Evolutionary conservation across 306 rosid species (phyloP), one percentile per base, ranked within the genome.

Genomic region (Nissolia schottii): DNA sequence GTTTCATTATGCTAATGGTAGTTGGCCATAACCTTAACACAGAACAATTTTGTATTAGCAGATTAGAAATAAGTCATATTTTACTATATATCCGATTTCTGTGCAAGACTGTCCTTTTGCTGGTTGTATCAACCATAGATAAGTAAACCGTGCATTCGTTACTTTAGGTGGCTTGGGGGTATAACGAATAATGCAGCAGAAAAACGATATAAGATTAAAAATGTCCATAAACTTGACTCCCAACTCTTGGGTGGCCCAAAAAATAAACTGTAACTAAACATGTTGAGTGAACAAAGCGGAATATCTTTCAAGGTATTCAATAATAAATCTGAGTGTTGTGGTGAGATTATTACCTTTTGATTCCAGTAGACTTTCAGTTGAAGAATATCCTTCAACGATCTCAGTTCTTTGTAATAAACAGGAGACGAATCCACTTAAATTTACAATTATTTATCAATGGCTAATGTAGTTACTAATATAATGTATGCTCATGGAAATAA

Each of bases 371-470:
- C 73, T 76, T 68, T 29, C 50, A 76, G 40, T 15, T 11, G 51
- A 60, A n/a, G 12, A 29, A 51, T 13, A 16, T 38, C 18, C 12
- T 75, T 78, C 65, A 70, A 70, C 46, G 37, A 69, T 62, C 31
- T 23, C 29, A 37, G 12, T 16, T 32, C 13, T 49, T 57, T 12
- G 15, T 19, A 24, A 49, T 50, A 38, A 48, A 29, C 75, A 3
- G 46, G 58, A 20, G 22, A 25, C 6, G 20, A 34, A 22, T 49
- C 61, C 41, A 20, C 41, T 46, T 16, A 40, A 55, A 74, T 67
- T 46, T 70, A 58, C 43, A 67, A 50, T 73, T 40, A 79, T 73
- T 73, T 60, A 25, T 48, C 9, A 65, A 66, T 23, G 35, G 3
- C 5, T 55, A 27, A 25, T 43, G 20, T 19, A 67, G 50, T 38